Base-by-base conservation (phyloP, 306 rosid species). In the Prunus armeniaca region DNA sequence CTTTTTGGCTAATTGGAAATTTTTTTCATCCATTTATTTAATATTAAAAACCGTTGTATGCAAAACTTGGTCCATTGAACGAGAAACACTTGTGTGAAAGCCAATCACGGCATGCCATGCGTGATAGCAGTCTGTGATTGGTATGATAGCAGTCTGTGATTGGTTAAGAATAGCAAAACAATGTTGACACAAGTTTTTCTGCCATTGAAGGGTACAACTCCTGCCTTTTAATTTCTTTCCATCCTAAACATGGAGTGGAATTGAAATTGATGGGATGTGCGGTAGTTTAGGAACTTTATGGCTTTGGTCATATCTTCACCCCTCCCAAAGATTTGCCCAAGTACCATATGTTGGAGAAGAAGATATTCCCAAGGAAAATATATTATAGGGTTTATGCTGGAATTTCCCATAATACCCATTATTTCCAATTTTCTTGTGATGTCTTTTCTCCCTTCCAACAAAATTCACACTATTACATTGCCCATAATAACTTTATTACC, bases 221-320 rank as follows among this genome's bases (percentile, higher is more conserved):
- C 12, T 32, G 49, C 69, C 25, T 18, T 32, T 65, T 4, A 38
- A 34, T 17, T 38, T 9, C 38, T 25, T 65, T 65, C 47, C 50
- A 9, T n/a, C 1, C 49, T 12, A 27, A 27, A 61, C 38, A 12
- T 28, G 47, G 54, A 27, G 30, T 61, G 69, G 25, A 19, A 41
- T 61, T 60, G 69, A 73, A 46, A 45, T 7, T 25, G 69, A 60
- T 73, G 28, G 77, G 69, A 73, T 60, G 69, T 60, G 67, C 67
- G 14, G 34, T 19, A 57, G 67, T 73, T 41, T 43, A 60, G 25
- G 18, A 73, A 58, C 77, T 41, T 73, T 58, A 73, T 58, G 27
- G 67, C 67, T 43, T 60, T 73, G 77, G 47, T 46, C 32, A 46
- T 61, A 47, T 73, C 60, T 49, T 27, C 78, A 62, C 78, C 47